Evolutionary conservation across 2,329 filamentous ascomycete genomes (phyloP), one percentile per base, ranked within the genome.

Genomic region (Trichoderma sp.): DNA sequence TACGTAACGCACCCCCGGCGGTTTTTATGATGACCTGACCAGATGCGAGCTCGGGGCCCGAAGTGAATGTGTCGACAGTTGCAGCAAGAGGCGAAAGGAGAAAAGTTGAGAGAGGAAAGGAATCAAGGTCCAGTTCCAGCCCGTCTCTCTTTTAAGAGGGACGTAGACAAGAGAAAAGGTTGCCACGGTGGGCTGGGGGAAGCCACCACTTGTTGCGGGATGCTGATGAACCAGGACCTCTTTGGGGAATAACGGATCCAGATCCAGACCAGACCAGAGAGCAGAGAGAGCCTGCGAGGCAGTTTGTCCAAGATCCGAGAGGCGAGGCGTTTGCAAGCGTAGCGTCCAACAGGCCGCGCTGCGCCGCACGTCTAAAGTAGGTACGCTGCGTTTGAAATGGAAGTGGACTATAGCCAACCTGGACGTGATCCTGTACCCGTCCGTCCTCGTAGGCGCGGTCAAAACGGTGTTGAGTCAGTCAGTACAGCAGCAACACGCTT

Each of bases 121-220:
- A 43, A 43, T n/a, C 39, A 43, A 62, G 30, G 60, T 47, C 56
- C 32, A 70, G 66, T 30, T 34, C 39, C 39, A 43, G 39, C 39
- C 39, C 47, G 57, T 68, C 51, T 58, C 64, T 67, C 21, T 63
- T 30, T 57, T 53, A 24, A 53, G 21, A 21, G 47, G 43, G 43
- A 47, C 43, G 43, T 43, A 43, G 43, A 51, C 18, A 21, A 53
- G 47, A 36, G 21, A 57, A 21, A 70, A 70, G 66, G 57, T 70
- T 70, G 66, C 66, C 66, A 70, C 66, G 66, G 66, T 70, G 66
- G 66, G 66, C 34, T 69, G 56, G 66, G 66, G 65, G 53, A 60
- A 60, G 51, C 65, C 65, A 60, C 65, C 53, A 60, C 65, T 67
- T 60, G 57, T 60, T 43, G 65, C 32, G 56, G 34, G 34, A 21